Evolutionary conservation across 768 basidiomycete genomes (phyloP).

Genomic region (Agrocybe chaxingu): DNA sequence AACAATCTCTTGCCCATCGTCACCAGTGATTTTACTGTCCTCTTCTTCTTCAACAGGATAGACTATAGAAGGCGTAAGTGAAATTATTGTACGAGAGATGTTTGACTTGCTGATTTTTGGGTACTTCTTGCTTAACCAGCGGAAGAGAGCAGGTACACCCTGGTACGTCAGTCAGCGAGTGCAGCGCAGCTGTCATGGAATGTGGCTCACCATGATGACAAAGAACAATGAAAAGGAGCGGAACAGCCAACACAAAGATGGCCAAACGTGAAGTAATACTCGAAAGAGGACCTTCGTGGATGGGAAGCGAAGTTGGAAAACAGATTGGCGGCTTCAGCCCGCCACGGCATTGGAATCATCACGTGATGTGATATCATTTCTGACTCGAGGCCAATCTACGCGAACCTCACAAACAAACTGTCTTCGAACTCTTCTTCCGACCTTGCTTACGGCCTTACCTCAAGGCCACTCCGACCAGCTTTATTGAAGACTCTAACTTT

Average conservation of each 20-base stretch:
- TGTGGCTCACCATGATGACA: slow-evolving; percentile 4
- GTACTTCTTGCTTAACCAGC: slow-evolving; percentile 98
- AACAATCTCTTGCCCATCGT: slow-evolving; percentile 61
- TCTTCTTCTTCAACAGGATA: slow-evolving; percentile 83
- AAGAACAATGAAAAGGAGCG: not conserved
- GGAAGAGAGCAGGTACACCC: slow-evolving; percentile 98
- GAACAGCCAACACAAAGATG: not conserved
- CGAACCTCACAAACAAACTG: not conserved
- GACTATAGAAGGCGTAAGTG: slow-evolving; percentile 37
- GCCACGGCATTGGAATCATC: not conserved
- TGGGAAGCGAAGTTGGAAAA: slow-evolving; percentile 1
- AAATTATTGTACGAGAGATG: not conserved
- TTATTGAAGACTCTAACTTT: slow-evolving; percentile 14
- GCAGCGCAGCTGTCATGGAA: not conserved
- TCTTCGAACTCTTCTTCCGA: slow-evolving; percentile 5
- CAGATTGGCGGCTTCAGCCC: not conserved
- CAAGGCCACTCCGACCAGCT: slow-evolving; percentile 4
- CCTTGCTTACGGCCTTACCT: too few species aligned
- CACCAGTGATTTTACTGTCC: slow-evolving; percentile 62
- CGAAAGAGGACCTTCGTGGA: too few species aligned
- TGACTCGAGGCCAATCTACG: not conserved
- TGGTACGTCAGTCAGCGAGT: slow-evolving; percentile 25
- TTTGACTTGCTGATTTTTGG: slow-evolving; percentile 82
- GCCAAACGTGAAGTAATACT: not conserved
- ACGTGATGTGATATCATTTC: slow-evolving; percentile 10